Evolutionary conservation across 108 stramenopile species (phyloP).

Genomic region (Pseudonitzschia multiseries): DNA sequence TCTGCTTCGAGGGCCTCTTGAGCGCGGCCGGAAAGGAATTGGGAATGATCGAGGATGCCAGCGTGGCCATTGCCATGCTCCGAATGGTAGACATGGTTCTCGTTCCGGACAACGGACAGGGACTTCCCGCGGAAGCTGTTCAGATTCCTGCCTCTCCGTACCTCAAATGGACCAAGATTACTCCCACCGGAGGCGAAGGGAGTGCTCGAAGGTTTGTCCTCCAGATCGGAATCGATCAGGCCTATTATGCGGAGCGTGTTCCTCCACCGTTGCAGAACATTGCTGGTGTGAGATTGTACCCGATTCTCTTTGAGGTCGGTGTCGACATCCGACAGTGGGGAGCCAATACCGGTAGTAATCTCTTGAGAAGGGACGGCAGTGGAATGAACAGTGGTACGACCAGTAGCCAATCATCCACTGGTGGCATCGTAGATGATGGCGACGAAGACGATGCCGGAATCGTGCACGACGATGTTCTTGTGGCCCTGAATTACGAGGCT

Average conservation of each 20-base stretch:
- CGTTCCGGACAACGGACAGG: conserved; percentile 50
- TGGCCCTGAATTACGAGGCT: conserved; percentile 81
- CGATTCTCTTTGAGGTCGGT: conserved; percentile 85
- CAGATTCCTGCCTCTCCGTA: conserved; percentile 62
- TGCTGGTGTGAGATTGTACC: conserved; percentile 67
- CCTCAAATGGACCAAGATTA: conserved; percentile 60
- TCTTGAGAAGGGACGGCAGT: conserved; percentile 21
- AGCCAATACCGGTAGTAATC: conserved; percentile 62
- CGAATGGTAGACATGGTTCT: conserved; percentile 68
- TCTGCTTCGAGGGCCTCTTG: conserved; percentile 85
- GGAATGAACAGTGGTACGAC: conserved; percentile 23
- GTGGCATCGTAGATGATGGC: conserved; percentile 55
- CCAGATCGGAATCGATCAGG: conserved; percentile 63
- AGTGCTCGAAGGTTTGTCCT: conserved; percentile 42
- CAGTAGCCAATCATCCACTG: neutral
- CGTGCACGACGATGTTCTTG: conserved; percentile 75
- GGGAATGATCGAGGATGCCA: conserved; percentile 90
- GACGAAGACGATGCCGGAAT: conserved; percentile 74
- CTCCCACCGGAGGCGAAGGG: conserved; percentile 27
- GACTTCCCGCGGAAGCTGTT: conserved; percentile 32
- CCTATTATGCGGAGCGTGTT: conserved; percentile 63
- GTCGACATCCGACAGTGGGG: conserved; percentile 92
- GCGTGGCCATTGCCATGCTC: conserved; percentile 81
- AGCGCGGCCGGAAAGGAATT: conserved; percentile 87
- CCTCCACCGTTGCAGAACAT: conserved; percentile 66